Percentiles rank a stretch among this genome's conserved stretches.
Conservation (phyloP, 257 asterid species). For the Osmanthus fragrans region DNA sequence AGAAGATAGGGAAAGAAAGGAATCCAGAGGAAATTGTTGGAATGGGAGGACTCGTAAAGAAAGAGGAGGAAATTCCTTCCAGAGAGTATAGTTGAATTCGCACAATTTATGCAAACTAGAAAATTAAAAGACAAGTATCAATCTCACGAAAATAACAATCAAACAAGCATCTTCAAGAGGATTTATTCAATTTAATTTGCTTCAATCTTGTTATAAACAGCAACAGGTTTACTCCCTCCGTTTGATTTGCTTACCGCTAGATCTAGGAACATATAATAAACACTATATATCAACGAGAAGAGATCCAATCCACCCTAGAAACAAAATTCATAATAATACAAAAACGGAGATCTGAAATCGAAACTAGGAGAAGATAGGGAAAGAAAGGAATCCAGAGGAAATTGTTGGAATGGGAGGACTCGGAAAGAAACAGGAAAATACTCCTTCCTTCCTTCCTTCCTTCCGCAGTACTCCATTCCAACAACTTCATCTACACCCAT, state of each 20-base stretch:
- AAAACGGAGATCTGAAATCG: background rate
- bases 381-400: background rate
- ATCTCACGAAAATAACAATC: no score
- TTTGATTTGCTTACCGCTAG: no score
- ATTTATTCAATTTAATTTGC: no score
- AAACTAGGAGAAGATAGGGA: background rate
- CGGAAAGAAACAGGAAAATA: background rate
- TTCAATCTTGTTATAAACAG: no score
- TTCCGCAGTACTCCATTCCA: background rate
- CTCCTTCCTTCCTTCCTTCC: background rate
- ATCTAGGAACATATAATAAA: no score
- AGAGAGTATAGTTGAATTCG: no score
- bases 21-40: background rate
- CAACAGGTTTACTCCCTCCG: no score
- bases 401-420: slow-evolving; percentile 6
- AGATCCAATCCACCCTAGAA: background rate
- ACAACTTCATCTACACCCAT: background rate
- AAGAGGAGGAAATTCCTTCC: background rate
- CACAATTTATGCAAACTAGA: no score
- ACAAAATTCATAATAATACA: background rate
- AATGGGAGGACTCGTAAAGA: slow-evolving; percentile 5
- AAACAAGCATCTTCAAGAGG: no score
- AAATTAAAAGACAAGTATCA: no score
- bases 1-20: background rate
- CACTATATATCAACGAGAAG: no score